phyloP scores from a whole-genome alignment of 768 basidiomycete genomes.

The Lactarius indigo region DNA sequence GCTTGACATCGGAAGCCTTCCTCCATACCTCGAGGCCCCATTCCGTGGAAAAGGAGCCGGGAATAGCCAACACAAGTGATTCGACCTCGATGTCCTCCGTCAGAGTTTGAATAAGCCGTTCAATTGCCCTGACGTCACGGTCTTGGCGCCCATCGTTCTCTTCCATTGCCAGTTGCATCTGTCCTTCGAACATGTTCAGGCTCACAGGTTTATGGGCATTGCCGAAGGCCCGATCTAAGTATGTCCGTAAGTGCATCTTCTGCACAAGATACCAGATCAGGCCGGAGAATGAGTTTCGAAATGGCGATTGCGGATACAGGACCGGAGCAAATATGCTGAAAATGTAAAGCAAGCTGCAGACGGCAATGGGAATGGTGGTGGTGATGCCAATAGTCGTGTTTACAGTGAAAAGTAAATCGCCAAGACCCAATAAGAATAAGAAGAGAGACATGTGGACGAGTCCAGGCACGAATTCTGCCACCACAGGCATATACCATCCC shows the following conservation, averaged over 20 bases:
- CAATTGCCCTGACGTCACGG: slow-evolving; percentile 2
- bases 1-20: too few species aligned
- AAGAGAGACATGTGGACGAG: slow-evolving; percentile 49
- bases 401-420: slow-evolving; percentile 43
- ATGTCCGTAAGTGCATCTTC: background rate
- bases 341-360: slow-evolving; percentile 16
- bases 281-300: slow-evolving; percentile 9
- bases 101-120: slow-evolving; percentile 1
- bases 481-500: slow-evolving; percentile 37
- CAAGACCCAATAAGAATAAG: slow-evolving; percentile 26
- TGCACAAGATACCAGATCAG: slow-evolving; percentile 6
- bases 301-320: slow-evolving; percentile 10
- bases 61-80: too few species aligned
- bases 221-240: background rate
- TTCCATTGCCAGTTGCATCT: slow-evolving; percentile 11
- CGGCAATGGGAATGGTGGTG: slow-evolving; percentile 1
- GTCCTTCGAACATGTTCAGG: slow-evolving; percentile 4
- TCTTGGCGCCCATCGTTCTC: background rate
- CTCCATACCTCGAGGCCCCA: too few species aligned
- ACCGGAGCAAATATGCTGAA: slow-evolving; percentile 11
- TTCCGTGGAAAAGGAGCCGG: too few species aligned
- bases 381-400: slow-evolving; percentile 24
- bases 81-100: slow-evolving; percentile 4
- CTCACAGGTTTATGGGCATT: background rate
- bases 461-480: slow-evolving; percentile 43